Evolutionary conservation across 805 yeast species (phyloP), one percentile per base, ranked within the genome.

Genomic region (Pichia thaimueangensis): DNA sequence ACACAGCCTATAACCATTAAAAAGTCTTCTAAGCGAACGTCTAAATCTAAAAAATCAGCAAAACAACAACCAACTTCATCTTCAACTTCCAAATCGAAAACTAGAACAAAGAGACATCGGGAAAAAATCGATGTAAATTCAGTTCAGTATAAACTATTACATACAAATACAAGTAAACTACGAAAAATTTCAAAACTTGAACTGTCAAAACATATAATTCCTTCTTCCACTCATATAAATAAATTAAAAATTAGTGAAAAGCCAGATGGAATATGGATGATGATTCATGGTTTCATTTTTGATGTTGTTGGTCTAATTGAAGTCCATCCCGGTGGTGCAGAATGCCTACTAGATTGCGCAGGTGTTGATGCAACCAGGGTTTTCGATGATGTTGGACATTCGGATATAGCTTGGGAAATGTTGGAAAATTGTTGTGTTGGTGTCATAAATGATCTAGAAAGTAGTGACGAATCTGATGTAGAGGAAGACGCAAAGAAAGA

Each of bases 261-360:
- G 27, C 16, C 67, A 17, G 75, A 76, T 30, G 85, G 82, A 53
- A 63, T 81, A 37, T 83, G 87, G 87, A 78, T 83, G 78, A 72
- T 81, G 33, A 66, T 83, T 36, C 76, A 77, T 53, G 81, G 80
- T 47, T 77, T 78, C 53, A 85, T 83, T 20, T 84, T 82, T 60
- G 73, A 84, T 56, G 69, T 78, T 29, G 72, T 86, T 16, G 49
- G 57, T 32, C 71, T 83, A 47, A 58, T 78, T 13, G 73, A 66
- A 35, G 70, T 69, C 42, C 93, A 83, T 62, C 91, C 93, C 21
- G 95, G 95, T 58, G 95, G 95, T 44, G 82, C 80, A 43, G 95
- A 86, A 58, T 84, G 86, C 25, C 69, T 86, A 44, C 64, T 76
- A 39, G 95, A 86, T 53, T 73, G 78, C 57, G 95, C 84, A 25